Conservation (phyloP, 176 grass and related monocot genomes). For the Juncus effusus region DNA sequence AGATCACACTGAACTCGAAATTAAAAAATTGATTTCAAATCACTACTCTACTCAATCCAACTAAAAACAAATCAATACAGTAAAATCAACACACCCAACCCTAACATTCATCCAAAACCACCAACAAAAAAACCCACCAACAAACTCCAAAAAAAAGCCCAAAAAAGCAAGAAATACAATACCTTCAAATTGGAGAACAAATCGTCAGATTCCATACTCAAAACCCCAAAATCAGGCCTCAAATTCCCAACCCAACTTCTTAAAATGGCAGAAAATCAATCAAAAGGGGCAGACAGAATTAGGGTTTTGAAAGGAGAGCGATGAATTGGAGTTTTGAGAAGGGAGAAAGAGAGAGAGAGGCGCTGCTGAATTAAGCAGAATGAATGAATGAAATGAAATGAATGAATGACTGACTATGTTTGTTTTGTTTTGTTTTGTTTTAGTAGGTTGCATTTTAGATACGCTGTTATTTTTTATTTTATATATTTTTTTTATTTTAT, state of each 20-base stretch:
- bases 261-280: neutral
- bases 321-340: neutral
- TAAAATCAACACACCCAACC: neutral
- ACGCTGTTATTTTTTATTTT: too few relatives aligned
- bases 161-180: neutral
- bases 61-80: neutral
- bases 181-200: slow-evolving; percentile 12
- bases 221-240: slow-evolving; percentile 3
- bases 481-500: too few relatives aligned
- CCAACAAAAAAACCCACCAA: too few relatives aligned
- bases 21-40: too few relatives aligned
- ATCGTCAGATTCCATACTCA: slow-evolving; percentile 3
- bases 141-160: too few relatives aligned
- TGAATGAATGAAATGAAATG: neutral
- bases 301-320: neutral
- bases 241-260: neutral
- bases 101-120: neutral
- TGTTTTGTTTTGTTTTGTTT: too few relatives aligned
- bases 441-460: too few relatives aligned
- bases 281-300: neutral
- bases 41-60: neutral
- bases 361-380: neutral
- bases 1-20: too few relatives aligned
- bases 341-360: neutral
- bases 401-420: too few relatives aligned